Evolutionary conservation across 805 yeast species (phyloP), one percentile per base, ranked within the genome.

Genomic region (Ogataea nitratoaversa): DNA sequence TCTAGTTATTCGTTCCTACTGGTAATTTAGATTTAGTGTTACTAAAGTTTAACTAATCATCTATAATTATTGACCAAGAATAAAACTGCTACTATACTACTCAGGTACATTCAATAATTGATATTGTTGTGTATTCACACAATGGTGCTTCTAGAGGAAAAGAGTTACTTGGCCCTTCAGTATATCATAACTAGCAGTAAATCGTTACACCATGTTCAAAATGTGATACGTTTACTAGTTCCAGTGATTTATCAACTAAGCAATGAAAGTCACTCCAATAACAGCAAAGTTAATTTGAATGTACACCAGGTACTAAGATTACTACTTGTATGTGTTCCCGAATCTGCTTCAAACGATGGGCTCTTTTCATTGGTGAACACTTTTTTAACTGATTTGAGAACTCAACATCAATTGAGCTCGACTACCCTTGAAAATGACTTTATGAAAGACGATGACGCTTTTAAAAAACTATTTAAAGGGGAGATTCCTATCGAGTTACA

Each of bases 321-420:
- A 6, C 22, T 43, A 16, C 4, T 38, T 12, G 30, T 34, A 3
- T 24, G 27, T 14, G 19, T 39, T 8, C 46, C 50, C n/a, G 46
- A 43, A 27, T 33, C 34, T 12, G 5, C 34, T 12, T 25, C 38
- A 7, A 19, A 19, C 9, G n/a, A 22, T 19, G 32, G 19, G n/a
- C 9, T 25, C 3, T 25, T 43, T 27, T 19, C 23, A 13, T 20
- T 28, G 23, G 40, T 27, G 8, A 31, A 20, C 29, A 6, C 5
- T 2, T 19, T 34, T n/a, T 8, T 43, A 8, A 11, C 31, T 8
- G 17, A 33, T n/a, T 9, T 36, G 8, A 14, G 19, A 14, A 8
- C n/a, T 3, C 23, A 16, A 32, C 34, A 28, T 19, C 11, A 37
- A n/a, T n/a, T n/a, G n/a, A n/a, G n/a, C n/a, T n/a, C n/a, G n/a